Percentiles rank a stretch among this genome's conserved stretches.
Evolutionary conservation across 495 filamentous ascomycete species (phyloP).

Genomic region (Neurospora sp.): DNA sequence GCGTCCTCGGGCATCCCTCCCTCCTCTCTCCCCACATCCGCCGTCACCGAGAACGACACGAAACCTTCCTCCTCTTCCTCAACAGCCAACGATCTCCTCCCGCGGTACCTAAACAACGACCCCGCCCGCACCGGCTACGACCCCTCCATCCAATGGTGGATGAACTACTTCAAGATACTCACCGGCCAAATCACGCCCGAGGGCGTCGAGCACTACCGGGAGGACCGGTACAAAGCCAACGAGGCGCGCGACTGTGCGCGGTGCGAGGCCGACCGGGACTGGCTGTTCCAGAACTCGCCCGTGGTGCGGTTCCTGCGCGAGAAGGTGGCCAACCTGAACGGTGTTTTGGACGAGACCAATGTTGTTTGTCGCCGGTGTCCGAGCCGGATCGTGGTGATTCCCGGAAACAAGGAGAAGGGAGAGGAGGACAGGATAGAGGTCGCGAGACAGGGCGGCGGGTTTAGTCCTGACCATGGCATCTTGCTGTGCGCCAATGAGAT

Average conservation of each 20-base stretch:
- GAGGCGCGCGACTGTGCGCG: conserved; percentile 62
- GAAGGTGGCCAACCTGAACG: conserved; percentile 67
- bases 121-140: conserved; percentile 51
- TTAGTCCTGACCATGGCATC: conserved; percentile 75
- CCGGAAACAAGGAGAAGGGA: conserved; percentile 3
- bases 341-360: conserved; percentile 59
- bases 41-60: conserved; percentile 3
- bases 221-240: conserved; percentile 53
- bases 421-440: conserved; percentile 12
- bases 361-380: conserved; percentile 73
- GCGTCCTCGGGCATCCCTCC: conserved; percentile 1
- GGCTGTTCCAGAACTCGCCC: conserved; percentile 70
- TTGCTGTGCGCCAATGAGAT: conserved; percentile 84
- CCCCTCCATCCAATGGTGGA: conserved; percentile 52
- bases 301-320: conserved; percentile 74
- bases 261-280: conserved; percentile 72
- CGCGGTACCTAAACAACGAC: conserved; percentile 34
- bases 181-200: conserved; percentile 58
- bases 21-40: conserved; percentile 1
- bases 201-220: conserved; percentile 59
- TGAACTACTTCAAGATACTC: conserved; percentile 69
- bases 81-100: conserved; percentile 6
- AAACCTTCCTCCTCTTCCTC: background rate
- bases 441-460: conserved; percentile 58
- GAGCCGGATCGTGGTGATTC: conserved; percentile 32